Evolutionary conservation across 2,329 filamentous ascomycete species (phyloP), one percentile per base, ranked within the genome.

Genomic region (Fusarium penzigii): DNA sequence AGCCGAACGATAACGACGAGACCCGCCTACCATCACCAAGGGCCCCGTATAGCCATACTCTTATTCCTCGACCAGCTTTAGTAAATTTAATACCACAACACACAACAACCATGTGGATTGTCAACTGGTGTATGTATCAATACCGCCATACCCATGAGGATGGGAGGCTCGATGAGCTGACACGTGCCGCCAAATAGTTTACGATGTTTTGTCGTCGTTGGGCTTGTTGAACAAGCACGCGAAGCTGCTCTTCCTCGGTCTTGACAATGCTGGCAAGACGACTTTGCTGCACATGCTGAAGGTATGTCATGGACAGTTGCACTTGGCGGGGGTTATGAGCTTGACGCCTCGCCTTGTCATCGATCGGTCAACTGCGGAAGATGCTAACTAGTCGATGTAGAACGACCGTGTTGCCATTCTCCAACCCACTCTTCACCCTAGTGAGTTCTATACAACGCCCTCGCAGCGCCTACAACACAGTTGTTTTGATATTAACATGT

Each of bases 251-350:
- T 96, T 96, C 78, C 85, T 96, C 59, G 92, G 92, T 65, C 87
- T 96, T 57, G 92, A 96, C 74, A 96, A 96, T 78, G 92, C 92
- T 46, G 92, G 92, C 76, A 96, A 96, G 82, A 96, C 92, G 48
- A 96, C 92, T 42, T 80, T 96, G 65, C 79, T 96, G 70, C 92
- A 96, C 77, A 96, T 96, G 92, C 76, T 96, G 75, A 96, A 96
- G 89, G 89, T 92, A 74, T 67, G 82, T 73, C 17, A 44, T 43
- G 42, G 3, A 39, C 42, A 20, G 38, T 34, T 42, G 38, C 10
- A 39, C 25, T 29, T 44, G 44, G 48, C 44, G 48, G 20, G 42
- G 40, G 46, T 48, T 39, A 29, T 41, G 41, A 25, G 42, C 25
- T 17, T 46, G 16, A 41, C 25, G 29, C 17, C 49, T 55, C 50